Evolutionary conservation across 164 flowering plant genomes (phyloP).

Genomic region (Umbilicus rupestris): DNA sequence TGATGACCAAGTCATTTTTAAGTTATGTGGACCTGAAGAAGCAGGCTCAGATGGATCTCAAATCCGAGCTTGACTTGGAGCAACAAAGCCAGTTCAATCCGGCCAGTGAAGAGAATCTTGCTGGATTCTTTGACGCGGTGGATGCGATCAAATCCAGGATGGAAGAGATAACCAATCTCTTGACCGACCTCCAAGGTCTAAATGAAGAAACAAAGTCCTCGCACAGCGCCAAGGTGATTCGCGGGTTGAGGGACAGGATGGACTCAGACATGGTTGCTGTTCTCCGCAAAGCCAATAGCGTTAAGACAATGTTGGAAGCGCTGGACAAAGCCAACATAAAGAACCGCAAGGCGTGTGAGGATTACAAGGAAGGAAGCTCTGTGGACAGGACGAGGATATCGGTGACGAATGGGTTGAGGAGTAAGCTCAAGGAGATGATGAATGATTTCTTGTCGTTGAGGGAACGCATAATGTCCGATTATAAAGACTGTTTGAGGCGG

Average conservation of each 20-base stretch:
- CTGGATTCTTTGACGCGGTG: conserved; percentile 52
- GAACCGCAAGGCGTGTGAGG: conserved; percentile 10
- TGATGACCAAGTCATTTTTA: conserved; percentile 79
- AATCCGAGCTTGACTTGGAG: conserved; percentile 39
- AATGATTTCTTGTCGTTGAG: conserved; percentile 22
- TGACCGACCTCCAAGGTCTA: conserved; percentile 16
- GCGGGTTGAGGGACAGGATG: conserved; percentile 19
- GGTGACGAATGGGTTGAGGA: conserved; percentile 20
- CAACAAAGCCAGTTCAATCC: conserved; percentile 24
- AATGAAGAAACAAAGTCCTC: conserved; percentile 19
- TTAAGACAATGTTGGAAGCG: conserved; percentile 15
- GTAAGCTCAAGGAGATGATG: conserved; percentile 22
- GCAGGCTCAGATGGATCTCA: conserved; percentile 50
- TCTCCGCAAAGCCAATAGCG: conserved; percentile 17
- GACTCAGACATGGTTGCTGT: conserved; percentile 21
- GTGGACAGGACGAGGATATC: conserved; percentile 21
- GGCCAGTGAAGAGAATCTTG: conserved; percentile 46
- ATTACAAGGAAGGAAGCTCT: conserved; percentile 18
- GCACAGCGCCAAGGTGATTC: conserved; percentile 17
- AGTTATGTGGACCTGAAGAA: conserved; percentile 83
- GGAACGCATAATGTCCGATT: conserved; percentile 16
- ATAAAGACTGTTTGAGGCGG: conserved; percentile 20
- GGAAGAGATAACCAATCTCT: conserved; percentile 22
- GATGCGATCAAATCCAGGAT: conserved; percentile 35
- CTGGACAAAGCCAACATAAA: conserved; percentile 16